phyloP scores from a whole-genome alignment of 805 yeast genomes.

The Candida morakotiae region DNA sequence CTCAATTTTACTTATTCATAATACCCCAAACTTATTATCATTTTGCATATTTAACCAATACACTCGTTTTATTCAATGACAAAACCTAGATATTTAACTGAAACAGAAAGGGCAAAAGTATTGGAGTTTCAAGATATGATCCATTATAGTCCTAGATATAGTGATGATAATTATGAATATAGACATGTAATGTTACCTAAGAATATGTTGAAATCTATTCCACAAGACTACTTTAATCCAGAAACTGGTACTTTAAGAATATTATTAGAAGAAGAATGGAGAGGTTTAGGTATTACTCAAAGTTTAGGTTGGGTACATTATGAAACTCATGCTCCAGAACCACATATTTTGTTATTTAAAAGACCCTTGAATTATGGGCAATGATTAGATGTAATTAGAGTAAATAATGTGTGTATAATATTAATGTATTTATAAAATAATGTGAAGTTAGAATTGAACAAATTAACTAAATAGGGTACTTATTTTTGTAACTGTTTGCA shows the following conservation, averaged over 20 bases:
- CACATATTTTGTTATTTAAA: conserved; percentile 84
- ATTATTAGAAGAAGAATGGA: conserved; percentile 93
- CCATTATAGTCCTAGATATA: conserved; percentile 90
- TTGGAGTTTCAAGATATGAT: conserved; percentile 90
- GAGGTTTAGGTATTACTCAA: conserved; percentile 96
- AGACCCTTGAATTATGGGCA: conserved; percentile 57
- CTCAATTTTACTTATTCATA: too few species aligned
- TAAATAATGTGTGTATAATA: not conserved
- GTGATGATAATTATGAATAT: conserved; percentile 89
- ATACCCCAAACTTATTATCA: too few species aligned
- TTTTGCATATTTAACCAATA: too few species aligned
- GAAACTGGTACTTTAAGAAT: conserved; percentile 93
- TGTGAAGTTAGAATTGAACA: conserved; percentile 1
- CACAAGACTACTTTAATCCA: conserved; percentile 87
- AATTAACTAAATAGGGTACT: too few species aligned
- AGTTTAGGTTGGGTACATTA: conserved; percentile 97
- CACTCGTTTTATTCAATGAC: conserved; percentile 15
- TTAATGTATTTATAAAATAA: not conserved
- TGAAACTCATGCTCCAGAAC: conserved; percentile 98
- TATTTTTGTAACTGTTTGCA: too few species aligned
- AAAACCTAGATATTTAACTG: conserved; percentile 71
- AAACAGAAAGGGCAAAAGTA: conserved; percentile 78
- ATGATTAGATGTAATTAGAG: conserved; percentile 9
- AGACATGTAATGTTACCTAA: conserved; percentile 97
- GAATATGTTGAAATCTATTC: conserved; percentile 89